Base-by-base conservation (phyloP, 1,284 basidiomycete genomes). In the Apiotrichum sp. region DNA sequence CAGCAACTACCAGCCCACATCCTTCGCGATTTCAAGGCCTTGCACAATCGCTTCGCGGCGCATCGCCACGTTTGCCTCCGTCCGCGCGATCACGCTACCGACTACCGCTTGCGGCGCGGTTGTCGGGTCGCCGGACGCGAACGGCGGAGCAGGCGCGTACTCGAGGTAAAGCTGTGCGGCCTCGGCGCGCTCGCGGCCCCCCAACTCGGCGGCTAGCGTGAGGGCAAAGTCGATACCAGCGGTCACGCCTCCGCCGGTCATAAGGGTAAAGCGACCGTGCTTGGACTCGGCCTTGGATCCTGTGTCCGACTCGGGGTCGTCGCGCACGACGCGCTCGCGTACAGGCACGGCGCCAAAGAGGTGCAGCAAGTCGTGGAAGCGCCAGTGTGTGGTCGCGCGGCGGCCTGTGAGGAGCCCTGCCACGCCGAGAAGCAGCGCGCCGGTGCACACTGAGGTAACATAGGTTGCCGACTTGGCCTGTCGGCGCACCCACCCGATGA, bases 221-320 rank as follows among this genome's bases (percentile, higher is more conserved):
- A 57, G 52, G 4, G 47, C 55, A 50, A 61, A 61, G 47, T 61
- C 55, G 43, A 61, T 57, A 33, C 59, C 59, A 44, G 59, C 59
- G 8, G 55, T 57, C 6, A 57, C 45, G 33, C 57, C 57, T 29
- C 53, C 57, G 22, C 57, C 57, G 6, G 53, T 55, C 34, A 58
- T 13, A 22, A 52, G 6, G 36, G 44, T 48, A n/a, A n/a, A n/a
- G n/a, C n/a, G n/a, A n/a, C n/a, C n/a, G n/a, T n/a, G n/a, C n/a
- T n/a, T n/a, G n/a, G n/a, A n/a, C n/a, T n/a, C n/a, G n/a, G n/a
- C n/a, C n/a, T n/a, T n/a, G n/a, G n/a, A n/a, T n/a, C n/a, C n/a
- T n/a, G n/a, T n/a, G n/a, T n/a, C n/a, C n/a, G n/a, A n/a, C n/a
- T n/a, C n/a, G n/a, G n/a, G n/a, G 33, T 42, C 42, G 53, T 58